Evolutionary conservation across 2,329 filamentous ascomycete genomes (phyloP).

Genomic region (Pseudogymnoascus sp.): DNA sequence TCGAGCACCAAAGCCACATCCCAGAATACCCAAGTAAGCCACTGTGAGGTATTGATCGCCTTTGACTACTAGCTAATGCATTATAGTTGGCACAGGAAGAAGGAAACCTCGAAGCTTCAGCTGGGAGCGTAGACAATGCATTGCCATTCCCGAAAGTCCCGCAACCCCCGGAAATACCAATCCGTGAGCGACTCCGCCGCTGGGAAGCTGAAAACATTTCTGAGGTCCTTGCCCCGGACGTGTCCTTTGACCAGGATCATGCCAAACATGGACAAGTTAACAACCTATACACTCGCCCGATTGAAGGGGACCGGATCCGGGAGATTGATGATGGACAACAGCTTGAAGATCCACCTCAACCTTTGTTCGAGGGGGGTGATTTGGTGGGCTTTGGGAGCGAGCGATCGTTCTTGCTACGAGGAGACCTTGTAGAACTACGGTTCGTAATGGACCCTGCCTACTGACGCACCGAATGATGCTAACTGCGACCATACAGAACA

Average conservation of each 20-base stretch:
- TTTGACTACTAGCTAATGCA: neutral
- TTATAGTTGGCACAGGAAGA: neutral
- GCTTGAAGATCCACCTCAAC: slow-evolving; percentile 14
- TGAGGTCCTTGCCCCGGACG: neutral
- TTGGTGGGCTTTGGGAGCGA: slow-evolving; percentile 37
- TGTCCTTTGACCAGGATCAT: neutral
- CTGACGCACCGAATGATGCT: neutral
- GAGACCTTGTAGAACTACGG: slow-evolving; percentile 29
- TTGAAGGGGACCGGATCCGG: neutral
- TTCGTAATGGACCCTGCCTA: slow-evolving; percentile 14
- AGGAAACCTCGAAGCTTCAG: neutral
- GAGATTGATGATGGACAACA: neutral
- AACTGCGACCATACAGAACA: slow-evolving; percentile 15
- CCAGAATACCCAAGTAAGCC: neutral
- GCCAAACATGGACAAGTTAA: neutral
- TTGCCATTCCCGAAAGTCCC: neutral
- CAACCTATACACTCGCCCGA: neutral
- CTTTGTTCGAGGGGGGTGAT: slow-evolving; percentile 38
- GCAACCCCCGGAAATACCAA: neutral
- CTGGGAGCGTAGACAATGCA: neutral
- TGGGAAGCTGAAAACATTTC: neutral
- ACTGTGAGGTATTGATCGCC: neutral
- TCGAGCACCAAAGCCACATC: neutral
- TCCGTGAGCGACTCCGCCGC: slow-evolving; percentile 4
- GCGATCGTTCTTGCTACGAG: slow-evolving; percentile 26